Percentiles rank a stretch among this genome's conserved stretches.
Conservation (phyloP, 208 protist genomes). For the Histomonas meleagridis region DNA sequence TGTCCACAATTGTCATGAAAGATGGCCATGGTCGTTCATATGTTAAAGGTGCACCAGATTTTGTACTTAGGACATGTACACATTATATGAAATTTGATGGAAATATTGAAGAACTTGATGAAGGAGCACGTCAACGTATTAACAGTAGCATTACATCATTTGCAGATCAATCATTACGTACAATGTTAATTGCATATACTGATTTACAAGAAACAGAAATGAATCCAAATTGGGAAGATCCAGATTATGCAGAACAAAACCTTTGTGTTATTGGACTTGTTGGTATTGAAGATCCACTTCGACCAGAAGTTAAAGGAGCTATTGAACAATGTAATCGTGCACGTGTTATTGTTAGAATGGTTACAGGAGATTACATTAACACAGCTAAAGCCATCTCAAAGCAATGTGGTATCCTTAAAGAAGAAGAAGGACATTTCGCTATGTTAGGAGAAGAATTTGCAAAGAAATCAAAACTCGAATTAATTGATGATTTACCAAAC, state of each 20-base stretch:
- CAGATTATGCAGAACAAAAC: neutral
- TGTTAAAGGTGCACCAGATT: neutral
- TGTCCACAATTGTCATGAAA: neutral
- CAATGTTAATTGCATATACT: neutral
- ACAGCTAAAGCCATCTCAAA: slow-evolving; percentile 62
- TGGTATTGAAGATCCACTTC: slow-evolving; percentile 43
- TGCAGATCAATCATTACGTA: neutral
- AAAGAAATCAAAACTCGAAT: neutral
- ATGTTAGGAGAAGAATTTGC: slow-evolving; percentile 1
- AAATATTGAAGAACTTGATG: neutral
- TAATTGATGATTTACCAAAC: neutral
- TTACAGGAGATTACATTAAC: slow-evolving; percentile 67
- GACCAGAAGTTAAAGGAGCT: slow-evolving; percentile 49
- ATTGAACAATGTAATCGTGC: slow-evolving; percentile 55
- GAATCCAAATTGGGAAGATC: neutral
- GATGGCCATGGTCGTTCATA: neutral
- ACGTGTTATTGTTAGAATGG: slow-evolving; percentile 72
- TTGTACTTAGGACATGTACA: neutral
- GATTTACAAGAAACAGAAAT: neutral
- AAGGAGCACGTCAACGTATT: neutral
- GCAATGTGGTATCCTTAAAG: slow-evolving; percentile 48
- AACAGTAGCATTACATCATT: neutral
- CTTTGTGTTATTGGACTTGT: neutral
- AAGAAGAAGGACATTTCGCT: neutral
- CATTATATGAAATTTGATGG: neutral